Conservation (phyloP, 805 yeast genomes). For the Grigorovia humatica region DNA sequence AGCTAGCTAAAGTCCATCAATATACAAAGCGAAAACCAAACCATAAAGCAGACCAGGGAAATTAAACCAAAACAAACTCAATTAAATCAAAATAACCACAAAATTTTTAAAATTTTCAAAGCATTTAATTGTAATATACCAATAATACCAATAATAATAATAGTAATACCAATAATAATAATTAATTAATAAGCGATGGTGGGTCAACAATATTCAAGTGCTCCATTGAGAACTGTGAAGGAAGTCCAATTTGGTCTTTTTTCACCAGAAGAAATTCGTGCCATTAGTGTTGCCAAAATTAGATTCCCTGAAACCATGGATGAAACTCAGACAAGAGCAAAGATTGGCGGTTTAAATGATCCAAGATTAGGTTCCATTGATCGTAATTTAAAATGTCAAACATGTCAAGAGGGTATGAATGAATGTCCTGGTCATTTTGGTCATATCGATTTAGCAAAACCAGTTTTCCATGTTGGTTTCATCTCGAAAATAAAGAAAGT, state of each 20-base stretch:
- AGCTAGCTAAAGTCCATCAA: not conserved
- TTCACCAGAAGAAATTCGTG: conserved; percentile 95
- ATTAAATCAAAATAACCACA: not conserved
- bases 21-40: too few species aligned
- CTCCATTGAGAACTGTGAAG: conserved; percentile 93
- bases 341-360: conserved; percentile 94
- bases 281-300: conserved; percentile 94
- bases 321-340: conserved; percentile 86
- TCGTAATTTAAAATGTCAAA: conserved; percentile 84
- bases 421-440: conserved; percentile 99
- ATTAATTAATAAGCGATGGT: conserved; percentile 24
- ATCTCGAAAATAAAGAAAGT: conserved; percentile 85
- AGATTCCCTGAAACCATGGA: conserved; percentile 99
- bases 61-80: too few species aligned
- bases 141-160: too few species aligned
- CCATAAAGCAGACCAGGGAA: not conserved
- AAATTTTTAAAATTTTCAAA: too few species aligned
- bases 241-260: conserved; percentile 98
- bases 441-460: conserved; percentile 82
- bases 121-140: not conserved
- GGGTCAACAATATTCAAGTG: conserved; percentile 88
- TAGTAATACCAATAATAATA: conserved; percentile 1
- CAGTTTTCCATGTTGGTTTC: conserved; percentile 96
- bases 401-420: conserved; percentile 86
- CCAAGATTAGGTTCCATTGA: conserved; percentile 96